These are phyloP conservation scores for Gossypium raimondii DNA, from an alignment of 345 rosid species.

Conservation along the genomic window DNA sequence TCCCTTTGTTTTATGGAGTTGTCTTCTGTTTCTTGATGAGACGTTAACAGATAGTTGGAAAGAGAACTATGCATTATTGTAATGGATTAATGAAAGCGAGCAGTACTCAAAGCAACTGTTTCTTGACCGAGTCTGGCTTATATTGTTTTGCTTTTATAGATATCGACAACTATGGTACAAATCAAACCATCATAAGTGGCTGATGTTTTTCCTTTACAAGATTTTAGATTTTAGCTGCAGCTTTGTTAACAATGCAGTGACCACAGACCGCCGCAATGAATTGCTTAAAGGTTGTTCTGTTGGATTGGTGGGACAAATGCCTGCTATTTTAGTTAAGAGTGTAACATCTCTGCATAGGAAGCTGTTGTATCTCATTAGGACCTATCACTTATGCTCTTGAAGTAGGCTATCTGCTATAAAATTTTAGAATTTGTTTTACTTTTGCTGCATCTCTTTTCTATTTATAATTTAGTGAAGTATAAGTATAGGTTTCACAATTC, in stretches of 20 bases:
- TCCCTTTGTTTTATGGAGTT: neutral
- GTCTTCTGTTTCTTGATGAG: neutral
- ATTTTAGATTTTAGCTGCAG: neutral
- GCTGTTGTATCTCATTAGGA: neutral
- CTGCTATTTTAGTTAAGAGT: neutral
- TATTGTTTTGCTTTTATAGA: neutral
- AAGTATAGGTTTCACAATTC: neutral
- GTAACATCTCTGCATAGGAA: neutral
- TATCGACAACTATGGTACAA: neutral
- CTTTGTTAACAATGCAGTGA: neutral
- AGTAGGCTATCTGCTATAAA: neutral
- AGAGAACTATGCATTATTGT: neutral
- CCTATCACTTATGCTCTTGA: neutral
- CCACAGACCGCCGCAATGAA: neutral
- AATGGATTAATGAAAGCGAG: neutral
- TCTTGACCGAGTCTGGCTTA: neutral
- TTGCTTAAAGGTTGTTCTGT: neutral
- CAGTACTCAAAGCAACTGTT: neutral
- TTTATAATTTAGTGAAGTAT: neutral
- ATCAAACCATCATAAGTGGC: slow-evolving; percentile 4
- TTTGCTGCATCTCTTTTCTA: neutral
- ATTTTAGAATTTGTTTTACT: neutral
- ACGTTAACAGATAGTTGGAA: neutral
- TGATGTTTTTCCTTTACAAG: neutral
- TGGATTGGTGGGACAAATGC: neutral